Base-by-base conservation (phyloP, 2,329 filamentous ascomycete genomes). In the Diaporthe sp. region DNA sequence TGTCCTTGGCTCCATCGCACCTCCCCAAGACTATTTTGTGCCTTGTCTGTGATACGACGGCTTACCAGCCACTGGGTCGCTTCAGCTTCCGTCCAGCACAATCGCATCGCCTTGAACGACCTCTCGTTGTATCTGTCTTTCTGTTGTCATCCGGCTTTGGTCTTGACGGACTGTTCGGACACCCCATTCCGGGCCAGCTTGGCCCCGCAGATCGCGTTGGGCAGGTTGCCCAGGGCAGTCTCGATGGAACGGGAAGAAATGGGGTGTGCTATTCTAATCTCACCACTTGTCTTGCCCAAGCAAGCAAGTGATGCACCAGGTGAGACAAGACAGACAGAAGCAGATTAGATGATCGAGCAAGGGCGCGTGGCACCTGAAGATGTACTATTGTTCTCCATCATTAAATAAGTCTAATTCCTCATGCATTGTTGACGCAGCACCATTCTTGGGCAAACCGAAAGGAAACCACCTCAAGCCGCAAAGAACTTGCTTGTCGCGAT, bases 391-490 rank as follows among this genome's bases (percentile, higher is more conserved):
- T 37, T 37, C 32, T 66, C 47, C 69, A 73, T 58, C 66, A 75
- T 75, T 75, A 75, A 44, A 63, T 61, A 70, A 70, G 30, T 35
- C 37, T 73, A 68, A 58, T 70, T 53, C 47, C 44, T 37, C 47
- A 35, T 39, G 47, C 8, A 37, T 66, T 35, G 30, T 27, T 50
- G 44, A 27, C 63, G 44, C 32, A 19, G 44, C 19, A 32, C 44
- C 30, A 51, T 25, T 25, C 32, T 51, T 39, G 63, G 30, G 44
- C 9, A 3, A 7, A 37, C 37, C 3, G 22, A 35, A 66, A 7
- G 13, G 30, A 35, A 35, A 6, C n/a, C 27, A 10, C 4, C 42
- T 42, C 30, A 37, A 50, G 22, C 10, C 17, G 42, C 61, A 35
- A 39, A 47, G 19, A 65, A n/a, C n/a, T 17, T 19, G 15, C n/a